phyloP scores from a whole-genome alignment of 345 rosid genomes.

The Rhodamnia argentea region DNA sequence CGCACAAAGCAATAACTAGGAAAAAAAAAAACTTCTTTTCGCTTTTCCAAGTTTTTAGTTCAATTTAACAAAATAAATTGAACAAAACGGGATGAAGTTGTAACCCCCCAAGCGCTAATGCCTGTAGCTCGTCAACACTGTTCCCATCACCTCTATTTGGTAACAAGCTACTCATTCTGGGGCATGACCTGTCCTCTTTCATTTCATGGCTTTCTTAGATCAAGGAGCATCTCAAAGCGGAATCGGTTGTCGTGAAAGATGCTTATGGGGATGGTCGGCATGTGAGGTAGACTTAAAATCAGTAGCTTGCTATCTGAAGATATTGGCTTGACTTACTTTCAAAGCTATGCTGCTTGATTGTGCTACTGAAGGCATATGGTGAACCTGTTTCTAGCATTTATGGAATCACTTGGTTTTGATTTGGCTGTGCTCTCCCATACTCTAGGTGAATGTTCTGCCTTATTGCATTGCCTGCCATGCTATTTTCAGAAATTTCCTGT shows the following conservation, averaged over 20 bases:
- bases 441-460: background rate
- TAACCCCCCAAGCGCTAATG: background rate
- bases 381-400: background rate
- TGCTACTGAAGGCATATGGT: background rate
- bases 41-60: background rate
- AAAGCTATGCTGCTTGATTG: background rate
- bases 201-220: slow-evolving; percentile 32
- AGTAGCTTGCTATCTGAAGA: background rate
- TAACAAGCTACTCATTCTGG: background rate
- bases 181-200: background rate
- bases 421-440: background rate
- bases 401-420: background rate
- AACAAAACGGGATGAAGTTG: background rate
- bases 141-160: background rate
- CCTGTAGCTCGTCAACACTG: background rate
- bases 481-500: background rate
- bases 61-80: background rate
- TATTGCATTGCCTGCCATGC: background rate
- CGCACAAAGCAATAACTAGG: background rate
- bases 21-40: background rate
- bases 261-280: slow-evolving; percentile 97
- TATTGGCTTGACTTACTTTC: too few relatives aligned
- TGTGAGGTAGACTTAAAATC: slow-evolving; percentile 48
- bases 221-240: slow-evolving; percentile 68
- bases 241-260: slow-evolving; percentile 71